Evolutionary conservation across 2,329 filamentous ascomycete genomes (phyloP).

Genomic region (Epichloe sylvatica): DNA sequence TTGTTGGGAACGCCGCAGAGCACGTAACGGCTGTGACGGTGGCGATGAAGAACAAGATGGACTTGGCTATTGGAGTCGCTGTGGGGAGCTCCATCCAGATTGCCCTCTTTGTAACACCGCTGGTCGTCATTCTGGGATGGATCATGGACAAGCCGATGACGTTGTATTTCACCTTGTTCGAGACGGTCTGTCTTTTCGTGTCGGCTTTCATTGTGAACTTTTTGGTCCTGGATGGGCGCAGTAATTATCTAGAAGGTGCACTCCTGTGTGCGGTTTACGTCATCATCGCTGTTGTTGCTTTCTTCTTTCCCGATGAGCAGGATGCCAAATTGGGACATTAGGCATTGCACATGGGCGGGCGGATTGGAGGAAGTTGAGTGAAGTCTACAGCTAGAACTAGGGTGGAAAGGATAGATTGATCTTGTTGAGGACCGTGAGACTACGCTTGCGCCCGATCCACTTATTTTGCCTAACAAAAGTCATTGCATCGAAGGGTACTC

Average conservation of each 20-base stretch:
- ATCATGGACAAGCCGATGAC: constrained; percentile 54
- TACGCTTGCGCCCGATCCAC: no score
- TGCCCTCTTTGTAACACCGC: constrained; percentile 54
- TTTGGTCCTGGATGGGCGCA: constrained; percentile 69
- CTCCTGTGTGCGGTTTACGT: constrained; percentile 52
- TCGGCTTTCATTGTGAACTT: constrained; percentile 80
- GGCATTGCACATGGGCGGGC: background rate
- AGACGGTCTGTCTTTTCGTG: constrained; percentile 76
- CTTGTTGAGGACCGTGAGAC: no score
- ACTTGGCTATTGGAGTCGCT: constrained; percentile 58
- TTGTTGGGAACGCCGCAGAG: constrained; percentile 61
- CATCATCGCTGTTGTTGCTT: constrained; percentile 53
- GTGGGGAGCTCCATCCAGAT: constrained; percentile 59
- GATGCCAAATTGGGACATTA: constrained; percentile 30
- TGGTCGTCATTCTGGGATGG: constrained; percentile 61
- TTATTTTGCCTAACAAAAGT: no score
- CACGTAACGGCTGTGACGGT: constrained; percentile 59
- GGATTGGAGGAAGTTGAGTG: no score
- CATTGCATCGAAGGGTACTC: no score
- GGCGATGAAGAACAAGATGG: constrained; percentile 64
- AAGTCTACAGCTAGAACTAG: background rate
- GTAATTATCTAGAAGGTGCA: constrained; percentile 74
- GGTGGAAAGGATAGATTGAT: background rate
- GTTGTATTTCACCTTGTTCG: constrained; percentile 76
- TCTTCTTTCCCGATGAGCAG: constrained; percentile 45